Conservation (phyloP, 495 filamentous ascomycete genomes). For the Tuber indicum region DNA sequence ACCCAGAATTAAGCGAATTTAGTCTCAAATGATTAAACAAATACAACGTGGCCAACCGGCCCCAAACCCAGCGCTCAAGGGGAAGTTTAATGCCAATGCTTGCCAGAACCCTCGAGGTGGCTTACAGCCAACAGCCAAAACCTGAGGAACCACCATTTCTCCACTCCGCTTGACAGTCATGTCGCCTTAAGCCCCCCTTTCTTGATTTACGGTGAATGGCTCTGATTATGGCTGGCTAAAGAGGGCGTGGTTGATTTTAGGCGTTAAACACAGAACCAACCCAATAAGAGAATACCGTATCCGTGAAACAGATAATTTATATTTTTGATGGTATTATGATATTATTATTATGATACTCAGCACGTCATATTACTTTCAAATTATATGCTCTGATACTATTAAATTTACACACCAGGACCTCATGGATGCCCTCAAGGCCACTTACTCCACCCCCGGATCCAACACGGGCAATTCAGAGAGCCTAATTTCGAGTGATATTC, state of each 20-base stretch:
- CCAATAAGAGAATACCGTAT: neutral
- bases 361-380: neutral
- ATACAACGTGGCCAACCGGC: neutral
- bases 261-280: neutral
- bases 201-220: neutral
- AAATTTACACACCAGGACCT: neutral
- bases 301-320: neutral
- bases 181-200: neutral
- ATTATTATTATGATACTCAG: too few relatives aligned
- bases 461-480: neutral
- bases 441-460: neutral
- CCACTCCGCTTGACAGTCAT: neutral
- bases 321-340: neutral
- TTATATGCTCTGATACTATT: neutral
- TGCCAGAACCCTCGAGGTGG: neutral
- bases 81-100: neutral
- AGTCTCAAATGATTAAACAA: neutral
- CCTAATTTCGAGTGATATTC: neutral
- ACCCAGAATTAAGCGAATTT: neutral
- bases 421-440: neutral
- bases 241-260: neutral
- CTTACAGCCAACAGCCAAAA: neutral
- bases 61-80: neutral
- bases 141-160: neutral
- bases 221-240: neutral